Evolutionary conservation across 1,139 yeast species (phyloP).

Genomic region (Trichomonascaceae sp.): DNA sequence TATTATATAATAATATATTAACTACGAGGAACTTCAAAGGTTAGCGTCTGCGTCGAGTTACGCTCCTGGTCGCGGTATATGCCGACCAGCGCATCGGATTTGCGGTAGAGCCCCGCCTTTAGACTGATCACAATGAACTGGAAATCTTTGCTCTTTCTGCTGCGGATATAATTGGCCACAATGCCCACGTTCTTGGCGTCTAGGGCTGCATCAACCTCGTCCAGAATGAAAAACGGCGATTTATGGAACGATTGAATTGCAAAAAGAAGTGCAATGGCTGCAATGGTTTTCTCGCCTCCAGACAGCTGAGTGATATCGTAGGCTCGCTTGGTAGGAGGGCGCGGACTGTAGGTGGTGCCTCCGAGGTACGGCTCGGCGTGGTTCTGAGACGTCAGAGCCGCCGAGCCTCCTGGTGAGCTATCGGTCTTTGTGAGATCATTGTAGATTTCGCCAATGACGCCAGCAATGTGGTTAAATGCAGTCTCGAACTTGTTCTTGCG

Average conservation of each 20-base stretch:
- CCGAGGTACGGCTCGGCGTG: slow-evolving; percentile 65
- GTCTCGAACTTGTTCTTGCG: slow-evolving; percentile 52
- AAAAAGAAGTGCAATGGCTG: slow-evolving; percentile 83
- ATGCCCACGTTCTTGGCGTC: slow-evolving; percentile 79
- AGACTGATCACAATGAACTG: slow-evolving; percentile 92
- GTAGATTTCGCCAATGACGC: slow-evolving; percentile 64
- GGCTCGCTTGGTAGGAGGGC: slow-evolving; percentile 93
- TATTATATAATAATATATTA: too few species aligned
- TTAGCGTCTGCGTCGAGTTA: slow-evolving; percentile 61
- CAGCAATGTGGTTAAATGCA: slow-evolving; percentile 68
- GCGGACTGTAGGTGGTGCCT: slow-evolving; percentile 84
- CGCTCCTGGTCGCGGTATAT: slow-evolving; percentile 75
- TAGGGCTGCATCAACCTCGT: slow-evolving; percentile 94
- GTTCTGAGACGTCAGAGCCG: slow-evolving; percentile 74
- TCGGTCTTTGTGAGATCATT: slow-evolving; percentile 65
- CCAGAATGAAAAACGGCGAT: slow-evolving; percentile 89
- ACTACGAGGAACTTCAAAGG: too few species aligned
- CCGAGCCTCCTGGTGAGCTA: slow-evolving; percentile 78
- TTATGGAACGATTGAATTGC: slow-evolving; percentile 88
- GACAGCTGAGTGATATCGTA: slow-evolving; percentile 87
- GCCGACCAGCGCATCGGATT: slow-evolving; percentile 85
- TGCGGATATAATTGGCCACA: slow-evolving; percentile 71
- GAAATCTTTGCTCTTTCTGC: slow-evolving; percentile 63
- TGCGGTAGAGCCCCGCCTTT: slow-evolving; percentile 76
- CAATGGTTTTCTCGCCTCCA: slow-evolving; percentile 96